A percentile compares a stretch with the other conserved stretches of the same genome.
phyloP scores from a whole-genome alignment of 306 rosid species.

The Acacia crassicarpa region DNA sequence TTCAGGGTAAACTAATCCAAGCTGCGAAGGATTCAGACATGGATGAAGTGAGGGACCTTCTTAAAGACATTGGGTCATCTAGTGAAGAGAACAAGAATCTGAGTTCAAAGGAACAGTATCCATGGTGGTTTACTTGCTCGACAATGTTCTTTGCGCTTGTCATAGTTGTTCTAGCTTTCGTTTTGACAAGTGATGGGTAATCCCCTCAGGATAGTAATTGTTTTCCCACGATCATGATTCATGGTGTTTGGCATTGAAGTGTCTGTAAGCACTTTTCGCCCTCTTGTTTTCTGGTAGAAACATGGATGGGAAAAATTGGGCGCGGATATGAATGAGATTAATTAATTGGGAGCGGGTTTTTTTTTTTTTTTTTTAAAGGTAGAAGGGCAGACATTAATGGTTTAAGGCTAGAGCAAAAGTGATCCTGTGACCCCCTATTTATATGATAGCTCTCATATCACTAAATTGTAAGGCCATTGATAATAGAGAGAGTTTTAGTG shows the following conservation, averaged over 20 bases:
- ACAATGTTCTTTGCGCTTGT: constrained; percentile 52
- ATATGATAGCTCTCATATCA: no score
- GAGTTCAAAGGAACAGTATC: constrained; percentile 29
- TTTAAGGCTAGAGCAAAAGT: no score
- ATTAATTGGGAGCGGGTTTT: no score
- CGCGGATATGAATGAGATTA: background rate
- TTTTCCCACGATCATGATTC: background rate
- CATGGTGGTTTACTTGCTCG: constrained; percentile 49
- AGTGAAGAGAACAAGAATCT: constrained; percentile 49
- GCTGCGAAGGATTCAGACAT: constrained; percentile 91
- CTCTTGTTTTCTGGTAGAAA: background rate
- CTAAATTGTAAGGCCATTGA: no score
- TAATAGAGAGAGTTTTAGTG: no score
- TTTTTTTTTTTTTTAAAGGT: no score
- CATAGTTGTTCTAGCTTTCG: constrained; percentile 72
- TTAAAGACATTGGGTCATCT: constrained; percentile 57
- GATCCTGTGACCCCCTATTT: no score
- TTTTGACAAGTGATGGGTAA: constrained; percentile 71
- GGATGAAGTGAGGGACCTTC: constrained; percentile 78
- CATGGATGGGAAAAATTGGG: background rate
- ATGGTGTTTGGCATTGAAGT: background rate
- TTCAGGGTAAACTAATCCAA: constrained; percentile 69
- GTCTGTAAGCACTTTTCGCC: background rate
- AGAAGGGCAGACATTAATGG: no score
- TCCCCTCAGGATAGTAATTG: background rate